Evolutionary conservation across 1,284 basidiomycete species (phyloP).

Genomic region (Boletus sp.): DNA sequence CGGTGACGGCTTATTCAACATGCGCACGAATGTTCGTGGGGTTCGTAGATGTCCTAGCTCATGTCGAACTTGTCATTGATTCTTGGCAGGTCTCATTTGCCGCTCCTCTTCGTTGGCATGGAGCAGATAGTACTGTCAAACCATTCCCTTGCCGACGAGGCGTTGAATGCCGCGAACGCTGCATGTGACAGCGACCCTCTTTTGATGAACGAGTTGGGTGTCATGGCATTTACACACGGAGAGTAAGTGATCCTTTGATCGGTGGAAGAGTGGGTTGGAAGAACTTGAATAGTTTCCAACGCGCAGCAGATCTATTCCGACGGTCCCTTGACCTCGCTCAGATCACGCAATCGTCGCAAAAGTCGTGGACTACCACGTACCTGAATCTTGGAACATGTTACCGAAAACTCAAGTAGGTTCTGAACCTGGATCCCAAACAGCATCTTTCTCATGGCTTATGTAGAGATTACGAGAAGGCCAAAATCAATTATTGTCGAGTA

Average conservation of each 20-base stretch:
- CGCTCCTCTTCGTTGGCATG: constrained; percentile 96
- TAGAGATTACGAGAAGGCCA: constrained; percentile 70
- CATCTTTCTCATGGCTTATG: constrained; percentile 10
- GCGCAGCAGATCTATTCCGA: constrained; percentile 69
- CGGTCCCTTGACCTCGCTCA: constrained; percentile 71
- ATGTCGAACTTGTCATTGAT: constrained; percentile 6
- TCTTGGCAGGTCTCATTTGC: constrained; percentile 75
- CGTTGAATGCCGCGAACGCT: constrained; percentile 73
- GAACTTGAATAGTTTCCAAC: constrained; percentile 45
- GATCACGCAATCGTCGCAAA: constrained; percentile 79
- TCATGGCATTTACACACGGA: constrained; percentile 85
- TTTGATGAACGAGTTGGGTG: constrained; percentile 88
- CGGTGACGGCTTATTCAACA: constrained; percentile 96
- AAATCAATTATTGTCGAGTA: constrained; percentile 67
- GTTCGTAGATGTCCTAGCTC: constrained; percentile 41
- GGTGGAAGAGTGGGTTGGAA: constrained; percentile 4
- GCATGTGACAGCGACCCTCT: constrained; percentile 88
- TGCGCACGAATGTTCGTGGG: constrained; percentile 92
- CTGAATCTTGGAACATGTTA: constrained; percentile 88
- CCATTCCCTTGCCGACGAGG: constrained; percentile 78
- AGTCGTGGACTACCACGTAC: constrained; percentile 83
- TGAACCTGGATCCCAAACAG: background rate
- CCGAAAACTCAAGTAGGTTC: constrained; percentile 68
- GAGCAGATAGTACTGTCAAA: constrained; percentile 93
- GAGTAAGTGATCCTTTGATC: constrained; percentile 50